phyloP scores from a whole-genome alignment of 345 rosid species.

The Salix purpurea region DNA sequence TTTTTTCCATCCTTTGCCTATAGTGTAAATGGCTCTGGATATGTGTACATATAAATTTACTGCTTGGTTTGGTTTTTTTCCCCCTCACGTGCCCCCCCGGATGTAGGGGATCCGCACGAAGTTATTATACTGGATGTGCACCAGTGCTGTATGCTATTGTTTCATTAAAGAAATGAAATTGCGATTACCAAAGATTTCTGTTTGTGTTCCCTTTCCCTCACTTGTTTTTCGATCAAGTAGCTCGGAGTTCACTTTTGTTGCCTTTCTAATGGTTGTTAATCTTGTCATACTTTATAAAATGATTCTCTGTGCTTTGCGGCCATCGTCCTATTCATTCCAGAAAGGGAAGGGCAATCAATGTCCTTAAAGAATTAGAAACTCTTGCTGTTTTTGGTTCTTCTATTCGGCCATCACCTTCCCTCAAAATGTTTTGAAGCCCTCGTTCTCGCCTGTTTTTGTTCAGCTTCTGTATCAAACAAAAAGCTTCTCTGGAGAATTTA shows the following conservation, averaged over 20 bases:
- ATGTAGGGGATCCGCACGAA: neutral
- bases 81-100: neutral
- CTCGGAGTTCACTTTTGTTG: neutral
- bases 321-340: neutral
- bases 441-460: neutral
- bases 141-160: neutral
- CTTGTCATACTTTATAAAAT: neutral
- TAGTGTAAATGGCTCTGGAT: neutral
- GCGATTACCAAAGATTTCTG: neutral
- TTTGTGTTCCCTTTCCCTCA: neutral
- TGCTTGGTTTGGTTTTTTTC: neutral
- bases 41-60: neutral
- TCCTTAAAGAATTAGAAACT: neutral
- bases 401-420: neutral
- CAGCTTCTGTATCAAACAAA: neutral
- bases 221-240: neutral
- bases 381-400: neutral
- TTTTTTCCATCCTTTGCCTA: neutral
- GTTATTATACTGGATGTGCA: neutral
- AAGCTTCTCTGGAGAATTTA: neutral
- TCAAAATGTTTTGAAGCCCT: neutral
- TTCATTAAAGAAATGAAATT: neutral
- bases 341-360: neutral
- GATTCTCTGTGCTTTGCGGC: neutral
- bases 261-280: neutral